Base-by-base conservation (phyloP, 768 basidiomycete genomes). In the Kwoniella bestiolae region DNA sequence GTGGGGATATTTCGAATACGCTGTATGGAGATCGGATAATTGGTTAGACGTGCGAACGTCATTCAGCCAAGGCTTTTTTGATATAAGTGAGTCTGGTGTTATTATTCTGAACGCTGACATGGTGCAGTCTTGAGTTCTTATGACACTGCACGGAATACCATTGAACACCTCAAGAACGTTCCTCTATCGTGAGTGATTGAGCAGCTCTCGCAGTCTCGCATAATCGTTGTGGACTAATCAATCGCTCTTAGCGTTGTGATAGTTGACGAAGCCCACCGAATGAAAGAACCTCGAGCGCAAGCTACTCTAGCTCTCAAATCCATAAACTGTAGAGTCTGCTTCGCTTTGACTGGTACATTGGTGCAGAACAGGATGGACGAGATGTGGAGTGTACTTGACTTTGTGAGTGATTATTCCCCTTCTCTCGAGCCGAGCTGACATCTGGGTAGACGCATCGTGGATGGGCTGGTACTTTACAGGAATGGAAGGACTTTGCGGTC, bases 1-100 rank as follows among this genome's bases (percentile, higher is more conserved):
- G 91, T 98, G 95, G 95, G 91, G 91, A 0, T 94, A 93, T 79
- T 94, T 97, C 69, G 92, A 94, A 80, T 88, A 91, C 44, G 91
- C 88, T 1, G 79, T 88, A 55, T 94, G 73, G 85, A 83, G 18
- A 88, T 84, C 76, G 0, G 83, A 85, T 49, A 84, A 87, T 29
- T 86, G 90, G 56, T 83, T 83, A 26, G 81, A 83, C 0, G 85
- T 90, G 0, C 80, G 92, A 0, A 83, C 83, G 0, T 87, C 90
- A 57, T 97, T 97, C 80, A 86, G 85, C 69, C 82, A 90, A 75
- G 95, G 95, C 0, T 85, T 91, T 56, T 82, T 92, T 2, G 94
- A 97, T 72, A 86, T 96, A 32, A 83, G 94, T 92, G 16, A 56
- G 31, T 47, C 51, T 56, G 51, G 21, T n/a, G 14, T 9, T 38